phyloP scores from a whole-genome alignment of 2,329 filamentous ascomycete genomes.

The Exophiala bonariae region DNA sequence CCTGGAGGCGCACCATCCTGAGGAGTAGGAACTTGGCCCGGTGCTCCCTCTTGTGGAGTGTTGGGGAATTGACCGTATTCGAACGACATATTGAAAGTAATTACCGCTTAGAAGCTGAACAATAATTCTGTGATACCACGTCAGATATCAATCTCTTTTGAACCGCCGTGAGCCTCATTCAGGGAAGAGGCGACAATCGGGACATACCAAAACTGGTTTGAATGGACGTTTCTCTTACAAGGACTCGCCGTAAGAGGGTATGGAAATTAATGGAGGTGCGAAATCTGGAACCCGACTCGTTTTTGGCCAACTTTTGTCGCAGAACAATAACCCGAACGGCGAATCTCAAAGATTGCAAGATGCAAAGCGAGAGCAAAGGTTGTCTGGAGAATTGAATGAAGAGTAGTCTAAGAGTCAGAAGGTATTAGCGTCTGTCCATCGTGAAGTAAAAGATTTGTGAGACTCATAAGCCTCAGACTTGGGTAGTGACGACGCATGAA shows the following conservation, averaged over 20 bases:
- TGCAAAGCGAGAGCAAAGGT: conserved; percentile 20
- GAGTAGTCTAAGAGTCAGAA: conserved; percentile 14
- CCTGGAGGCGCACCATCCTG: conserved; percentile 53
- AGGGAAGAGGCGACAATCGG: too few relatives aligned
- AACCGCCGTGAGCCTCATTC: too few relatives aligned
- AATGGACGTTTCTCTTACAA: conserved; percentile 10
- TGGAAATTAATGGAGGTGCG: conserved; percentile 17
- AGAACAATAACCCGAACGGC: conserved; percentile 23
- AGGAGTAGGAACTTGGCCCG: conserved; percentile 47
- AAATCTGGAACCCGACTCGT: not conserved
- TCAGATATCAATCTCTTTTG: not conserved
- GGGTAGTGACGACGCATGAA: too few relatives aligned
- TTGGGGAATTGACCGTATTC: conserved; percentile 65
- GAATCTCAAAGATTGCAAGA: conserved; percentile 19
- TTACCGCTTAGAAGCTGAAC: conserved; percentile 11
- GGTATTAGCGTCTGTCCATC: not conserved
- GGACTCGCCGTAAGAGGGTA: conserved; percentile 10
- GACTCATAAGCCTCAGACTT: too few relatives aligned
- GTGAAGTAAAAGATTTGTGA: too few relatives aligned
- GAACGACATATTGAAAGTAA: conserved; percentile 60
- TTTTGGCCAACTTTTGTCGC: conserved; percentile 22
- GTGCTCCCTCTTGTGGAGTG: conserved; percentile 55
- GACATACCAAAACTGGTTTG: conserved; percentile 12
- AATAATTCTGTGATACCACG: conserved; percentile 4
- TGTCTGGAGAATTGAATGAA: conserved; percentile 21